These are phyloP conservation scores for Mucor lusitanicus DNA, from an alignment of 371 early-diverging fungal genomes.

Conservation along the genomic window DNA sequence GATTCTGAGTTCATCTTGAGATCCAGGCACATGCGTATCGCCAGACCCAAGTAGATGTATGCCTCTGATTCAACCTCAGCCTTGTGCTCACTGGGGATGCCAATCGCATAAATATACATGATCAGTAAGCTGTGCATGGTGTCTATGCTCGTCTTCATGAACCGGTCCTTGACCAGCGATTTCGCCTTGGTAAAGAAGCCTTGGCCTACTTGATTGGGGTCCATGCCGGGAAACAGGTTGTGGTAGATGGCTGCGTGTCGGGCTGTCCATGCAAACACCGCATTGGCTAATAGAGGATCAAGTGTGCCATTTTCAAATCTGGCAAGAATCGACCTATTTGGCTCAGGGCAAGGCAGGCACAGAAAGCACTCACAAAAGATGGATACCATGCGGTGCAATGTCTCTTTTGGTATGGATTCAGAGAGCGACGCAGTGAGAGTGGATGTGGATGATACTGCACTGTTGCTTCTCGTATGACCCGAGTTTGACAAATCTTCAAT, in stretches of 20 bases:
- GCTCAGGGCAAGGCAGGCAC: slow-evolving; percentile 29
- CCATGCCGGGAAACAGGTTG: slow-evolving; percentile 39
- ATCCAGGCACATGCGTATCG: slow-evolving; percentile 50
- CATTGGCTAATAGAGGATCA: slow-evolving; percentile 39
- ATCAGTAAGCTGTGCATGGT: slow-evolving; percentile 48
- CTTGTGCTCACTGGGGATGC: slow-evolving; percentile 28
- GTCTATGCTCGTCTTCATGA: slow-evolving; percentile 35
- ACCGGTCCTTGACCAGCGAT: slow-evolving; percentile 31
- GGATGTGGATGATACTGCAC: background rate
- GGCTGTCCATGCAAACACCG: slow-evolving; percentile 50
- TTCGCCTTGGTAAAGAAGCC: slow-evolving; percentile 42
- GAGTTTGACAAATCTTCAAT: background rate
- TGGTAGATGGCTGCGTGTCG: slow-evolving; percentile 54
- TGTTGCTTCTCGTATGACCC: background rate
- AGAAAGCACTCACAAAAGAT: slow-evolving; percentile 30
- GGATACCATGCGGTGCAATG: slow-evolving; percentile 20
- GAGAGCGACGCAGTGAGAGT: background rate
- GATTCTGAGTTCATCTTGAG: slow-evolving; percentile 39
- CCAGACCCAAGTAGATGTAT: slow-evolving; percentile 48
- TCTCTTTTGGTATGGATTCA: slow-evolving; percentile 14
- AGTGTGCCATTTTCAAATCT: slow-evolving; percentile 21
- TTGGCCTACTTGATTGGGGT: slow-evolving; percentile 49
- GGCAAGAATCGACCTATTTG: slow-evolving; percentile 6
- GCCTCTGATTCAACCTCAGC: slow-evolving; percentile 46
- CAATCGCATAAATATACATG: slow-evolving; percentile 55